phyloP scores from a whole-genome alignment of 306 rosid species.

The Fragaria vesca region DNA sequence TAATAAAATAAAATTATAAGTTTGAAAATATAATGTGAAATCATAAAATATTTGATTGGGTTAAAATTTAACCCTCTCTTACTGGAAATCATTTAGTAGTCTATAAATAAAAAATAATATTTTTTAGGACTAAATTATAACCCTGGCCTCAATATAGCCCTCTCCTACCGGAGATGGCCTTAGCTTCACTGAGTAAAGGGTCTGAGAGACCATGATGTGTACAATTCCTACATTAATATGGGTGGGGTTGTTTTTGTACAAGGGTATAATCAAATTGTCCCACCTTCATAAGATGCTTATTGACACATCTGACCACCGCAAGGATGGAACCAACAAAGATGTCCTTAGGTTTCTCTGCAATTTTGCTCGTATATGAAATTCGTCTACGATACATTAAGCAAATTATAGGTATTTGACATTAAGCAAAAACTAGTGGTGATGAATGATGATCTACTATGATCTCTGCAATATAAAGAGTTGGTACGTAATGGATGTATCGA shows the following conservation, averaged over 20 bases:
- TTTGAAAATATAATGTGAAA: too few species aligned
- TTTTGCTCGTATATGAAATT: not conserved
- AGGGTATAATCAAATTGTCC: not conserved
- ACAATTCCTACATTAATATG: not conserved
- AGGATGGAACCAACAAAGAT: not conserved
- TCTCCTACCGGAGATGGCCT: too few species aligned
- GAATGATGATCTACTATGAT: too few species aligned
- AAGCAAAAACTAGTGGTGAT: too few species aligned
- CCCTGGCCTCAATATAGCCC: too few species aligned
- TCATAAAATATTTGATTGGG: too few species aligned
- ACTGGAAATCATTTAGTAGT: too few species aligned
- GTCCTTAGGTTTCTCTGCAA: not conserved
- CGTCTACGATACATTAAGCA: not conserved
- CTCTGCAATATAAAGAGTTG: too few species aligned
- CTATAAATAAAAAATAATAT: too few species aligned
- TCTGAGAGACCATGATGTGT: not conserved
- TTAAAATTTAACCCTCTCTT: too few species aligned
- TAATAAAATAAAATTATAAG: too few species aligned
- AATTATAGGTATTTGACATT: not conserved
- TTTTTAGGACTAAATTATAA: too few species aligned
- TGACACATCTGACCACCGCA: not conserved
- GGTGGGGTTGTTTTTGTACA: not conserved
- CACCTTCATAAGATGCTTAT: not conserved
- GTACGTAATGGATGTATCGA: not conserved
- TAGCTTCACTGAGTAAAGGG: not conserved